Conservation (phyloP, 148 eudicot genomes). For the Nepenthes mirabilis region DNA sequence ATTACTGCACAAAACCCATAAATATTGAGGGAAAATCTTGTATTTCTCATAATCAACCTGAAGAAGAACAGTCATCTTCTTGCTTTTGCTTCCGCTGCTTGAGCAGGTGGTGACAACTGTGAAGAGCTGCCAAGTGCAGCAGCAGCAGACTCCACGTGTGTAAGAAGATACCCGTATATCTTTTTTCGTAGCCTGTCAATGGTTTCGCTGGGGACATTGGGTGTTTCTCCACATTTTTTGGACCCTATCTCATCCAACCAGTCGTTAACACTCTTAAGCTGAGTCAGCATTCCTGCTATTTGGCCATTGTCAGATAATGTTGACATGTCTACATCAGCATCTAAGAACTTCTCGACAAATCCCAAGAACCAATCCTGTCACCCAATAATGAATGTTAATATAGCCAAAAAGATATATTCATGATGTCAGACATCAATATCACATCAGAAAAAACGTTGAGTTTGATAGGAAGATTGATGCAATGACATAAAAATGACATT, state of each 20-base stretch:
- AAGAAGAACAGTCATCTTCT: constrained; percentile 21
- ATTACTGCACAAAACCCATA: too few species aligned
- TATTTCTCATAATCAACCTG: neutral
- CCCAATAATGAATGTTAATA: neutral
- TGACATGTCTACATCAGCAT: constrained; percentile 52
- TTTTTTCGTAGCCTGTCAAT: constrained; percentile 81
- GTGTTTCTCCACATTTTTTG: constrained; percentile 26
- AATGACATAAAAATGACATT: too few species aligned
- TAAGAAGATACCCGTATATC: constrained; percentile 87
- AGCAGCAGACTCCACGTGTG: constrained; percentile 92
- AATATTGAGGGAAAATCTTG: neutral
- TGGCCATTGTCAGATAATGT: constrained; percentile 68
- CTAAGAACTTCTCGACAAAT: constrained; percentile 75
- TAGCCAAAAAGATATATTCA: too few species aligned
- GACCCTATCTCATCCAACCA: constrained; percentile 69
- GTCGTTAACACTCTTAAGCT: constrained; percentile 85
- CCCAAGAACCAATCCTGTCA: constrained; percentile 65
- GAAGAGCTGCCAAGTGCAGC: constrained; percentile 75
- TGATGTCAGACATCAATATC: too few species aligned
- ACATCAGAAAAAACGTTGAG: too few species aligned
- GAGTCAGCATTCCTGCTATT: constrained; percentile 81
- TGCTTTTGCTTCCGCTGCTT: constrained; percentile 27
- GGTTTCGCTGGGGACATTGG: constrained; percentile 37
- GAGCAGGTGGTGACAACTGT: constrained; percentile 20
- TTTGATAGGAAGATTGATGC: too few species aligned